Conservation (phyloP, 169 alveolate genomes). For the Eimeria sp. region DNA sequence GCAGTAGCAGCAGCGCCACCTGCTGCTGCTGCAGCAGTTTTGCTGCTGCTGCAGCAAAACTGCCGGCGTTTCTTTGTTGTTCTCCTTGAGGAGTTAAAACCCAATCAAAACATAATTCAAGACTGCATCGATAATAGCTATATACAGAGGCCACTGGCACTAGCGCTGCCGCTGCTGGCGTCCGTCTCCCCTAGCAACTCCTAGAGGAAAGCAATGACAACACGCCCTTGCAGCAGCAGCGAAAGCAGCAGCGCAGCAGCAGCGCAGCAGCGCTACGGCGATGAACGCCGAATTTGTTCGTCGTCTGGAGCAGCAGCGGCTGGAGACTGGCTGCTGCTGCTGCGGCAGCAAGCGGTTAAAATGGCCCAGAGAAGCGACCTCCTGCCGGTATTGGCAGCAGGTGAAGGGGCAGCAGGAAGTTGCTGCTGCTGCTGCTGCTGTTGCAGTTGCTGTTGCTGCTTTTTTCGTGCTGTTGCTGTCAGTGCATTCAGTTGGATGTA, state of each 20-base stretch:
- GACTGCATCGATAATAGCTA: background rate
- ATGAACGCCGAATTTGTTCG: background rate
- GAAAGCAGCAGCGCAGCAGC: constrained; percentile 30
- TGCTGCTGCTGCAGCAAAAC: constrained; percentile 44
- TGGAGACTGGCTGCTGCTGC: constrained; percentile 26
- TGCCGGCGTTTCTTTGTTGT: background rate
- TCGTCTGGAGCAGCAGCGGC: background rate
- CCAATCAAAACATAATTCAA: background rate
- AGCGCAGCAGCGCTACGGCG: background rate
- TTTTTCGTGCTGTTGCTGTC: background rate
- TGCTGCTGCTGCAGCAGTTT: background rate
- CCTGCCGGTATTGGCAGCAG: background rate
- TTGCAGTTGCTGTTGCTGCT: background rate
- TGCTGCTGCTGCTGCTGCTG: background rate
- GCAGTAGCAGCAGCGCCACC: constrained; percentile 8
- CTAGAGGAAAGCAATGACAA: background rate
- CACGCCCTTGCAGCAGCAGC: background rate
- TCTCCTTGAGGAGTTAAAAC: background rate
- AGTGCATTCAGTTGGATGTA: background rate
- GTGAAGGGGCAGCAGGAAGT: background rate
- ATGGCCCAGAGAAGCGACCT: background rate
- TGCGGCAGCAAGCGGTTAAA: background rate
- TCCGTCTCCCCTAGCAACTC: background rate
- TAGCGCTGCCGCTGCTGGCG: background rate
- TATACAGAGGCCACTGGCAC: background rate